phyloP scores from a whole-genome alignment of 2,329 filamentous ascomycete genomes.

The Emergomyces orientalis region DNA sequence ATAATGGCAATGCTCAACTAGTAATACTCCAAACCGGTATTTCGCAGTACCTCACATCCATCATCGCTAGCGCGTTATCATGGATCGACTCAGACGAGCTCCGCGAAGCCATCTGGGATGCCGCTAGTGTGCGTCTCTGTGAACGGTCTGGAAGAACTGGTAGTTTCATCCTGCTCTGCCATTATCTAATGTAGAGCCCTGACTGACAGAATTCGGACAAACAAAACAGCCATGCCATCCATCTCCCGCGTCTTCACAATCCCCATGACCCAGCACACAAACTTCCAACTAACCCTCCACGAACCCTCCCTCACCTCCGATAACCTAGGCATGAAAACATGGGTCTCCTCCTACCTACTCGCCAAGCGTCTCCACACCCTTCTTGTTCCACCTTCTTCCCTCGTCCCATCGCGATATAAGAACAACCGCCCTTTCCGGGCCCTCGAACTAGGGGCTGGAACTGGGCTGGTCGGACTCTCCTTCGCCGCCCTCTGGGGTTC shows the following conservation, averaged over 20 bases:
- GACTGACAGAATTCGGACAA: not conserved
- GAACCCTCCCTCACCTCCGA: slow-evolving; percentile 85
- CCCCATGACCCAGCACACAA: slow-evolving; percentile 34
- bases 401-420: slow-evolving; percentile 23
- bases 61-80: slow-evolving; percentile 37
- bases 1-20: slow-evolving; percentile 22
- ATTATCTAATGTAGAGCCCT: slow-evolving; percentile 12
- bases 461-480: slow-evolving; percentile 79
- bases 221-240: slow-evolving; percentile 48
- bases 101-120: slow-evolving; percentile 52
- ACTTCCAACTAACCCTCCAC: slow-evolving; percentile 61
- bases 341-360: slow-evolving; percentile 83
- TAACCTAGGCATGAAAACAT: slow-evolving; percentile 86
- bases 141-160: slow-evolving; percentile 74
- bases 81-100: slow-evolving; percentile 39
- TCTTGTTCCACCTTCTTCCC: slow-evolving; percentile 30
- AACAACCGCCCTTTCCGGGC: slow-evolving; percentile 29
- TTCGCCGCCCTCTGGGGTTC: slow-evolving; percentile 60
- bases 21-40: slow-evolving; percentile 33
- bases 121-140: slow-evolving; percentile 68
- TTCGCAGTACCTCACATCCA: slow-evolving; percentile 38
- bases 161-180: slow-evolving; percentile 27
- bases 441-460: slow-evolving; percentile 82
- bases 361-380: slow-evolving; percentile 55
- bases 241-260: slow-evolving; percentile 54